These are phyloP conservation scores for Ganoderma resinaceum DNA, from an alignment of 1,284 basidiomycete species.

Conservation along the genomic window DNA sequence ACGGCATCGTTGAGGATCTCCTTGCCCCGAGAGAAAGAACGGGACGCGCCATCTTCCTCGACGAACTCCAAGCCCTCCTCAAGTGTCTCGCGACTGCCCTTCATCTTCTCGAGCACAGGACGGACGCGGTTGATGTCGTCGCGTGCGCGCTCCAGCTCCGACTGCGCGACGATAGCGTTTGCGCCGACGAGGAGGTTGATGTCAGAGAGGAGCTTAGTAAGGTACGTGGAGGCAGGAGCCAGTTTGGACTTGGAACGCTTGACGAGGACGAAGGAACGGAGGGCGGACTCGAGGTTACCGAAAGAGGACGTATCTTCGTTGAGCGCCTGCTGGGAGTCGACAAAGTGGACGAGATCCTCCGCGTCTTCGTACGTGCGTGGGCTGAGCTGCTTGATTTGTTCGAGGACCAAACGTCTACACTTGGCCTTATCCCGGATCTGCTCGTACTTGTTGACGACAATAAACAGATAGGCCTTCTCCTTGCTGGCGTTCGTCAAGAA, in stretches of 20 bases:
- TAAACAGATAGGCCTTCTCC: conserved; percentile 98
- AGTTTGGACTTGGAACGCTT: conserved; percentile 97
- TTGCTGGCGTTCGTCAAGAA: conserved; percentile 94
- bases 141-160: conserved; percentile 81
- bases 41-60: conserved; percentile 78
- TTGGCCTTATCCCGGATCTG: conserved; percentile 96
- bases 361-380: conserved; percentile 93
- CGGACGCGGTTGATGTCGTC: conserved; percentile 75
- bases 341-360: conserved; percentile 96
- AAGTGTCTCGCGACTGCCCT: conserved; percentile 72
- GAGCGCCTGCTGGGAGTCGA: conserved; percentile 84
- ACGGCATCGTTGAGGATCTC: conserved; percentile 75
- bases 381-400: conserved; percentile 94
- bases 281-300: conserved; percentile 88
- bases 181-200: conserved; percentile 87
- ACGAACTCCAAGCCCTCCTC: conserved; percentile 82
- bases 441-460: conserved; percentile 99
- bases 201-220: conserved; percentile 89
- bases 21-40: conserved; percentile 64
- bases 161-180: conserved; percentile 86
- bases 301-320: conserved; percentile 76
- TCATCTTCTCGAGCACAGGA: conserved; percentile 91
- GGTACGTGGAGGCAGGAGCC: conserved; percentile 93
- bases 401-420: conserved; percentile 88
- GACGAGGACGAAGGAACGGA: conserved; percentile 94